Evolutionary conservation across 2,329 filamentous ascomycete species (phyloP).

Genomic region (Epichloe aotearoae): DNA sequence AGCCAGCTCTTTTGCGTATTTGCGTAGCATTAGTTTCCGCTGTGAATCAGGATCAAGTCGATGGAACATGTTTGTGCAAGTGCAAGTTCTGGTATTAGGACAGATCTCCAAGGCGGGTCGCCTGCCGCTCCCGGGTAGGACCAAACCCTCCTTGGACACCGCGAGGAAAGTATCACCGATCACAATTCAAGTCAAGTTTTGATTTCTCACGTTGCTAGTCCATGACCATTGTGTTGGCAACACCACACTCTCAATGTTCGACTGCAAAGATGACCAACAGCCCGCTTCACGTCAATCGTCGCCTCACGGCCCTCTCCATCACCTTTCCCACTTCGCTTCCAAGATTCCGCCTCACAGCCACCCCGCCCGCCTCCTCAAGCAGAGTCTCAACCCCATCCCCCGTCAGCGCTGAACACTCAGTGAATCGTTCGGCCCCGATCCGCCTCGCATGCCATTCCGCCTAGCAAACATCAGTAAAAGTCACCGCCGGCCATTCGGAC

Average conservation of each 20-base stretch:
- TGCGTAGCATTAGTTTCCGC: not conserved
- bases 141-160: no score
- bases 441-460: conserved; percentile 19
- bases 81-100: no score
- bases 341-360: conserved; percentile 12
- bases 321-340: not conserved
- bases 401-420: conserved; percentile 24
- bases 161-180: no score
- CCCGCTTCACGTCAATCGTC: not conserved
- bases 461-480: conserved; percentile 9
- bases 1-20: no score
- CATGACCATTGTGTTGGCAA: not conserved
- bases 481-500: no score
- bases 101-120: no score
- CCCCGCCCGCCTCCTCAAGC: conserved; percentile 14
- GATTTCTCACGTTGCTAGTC: not conserved
- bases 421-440: conserved; percentile 17
- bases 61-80: no score
- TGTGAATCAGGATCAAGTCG: not conserved
- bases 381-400: conserved; percentile 21
- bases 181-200: no score
- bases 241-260: no score
- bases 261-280: not conserved
- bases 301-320: not conserved
- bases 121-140: no score